These are phyloP conservation scores for Magnaporthiopsis poae DNA, from an alignment of 2,329 filamentous ascomycete genomes.

Conservation along the genomic window DNA sequence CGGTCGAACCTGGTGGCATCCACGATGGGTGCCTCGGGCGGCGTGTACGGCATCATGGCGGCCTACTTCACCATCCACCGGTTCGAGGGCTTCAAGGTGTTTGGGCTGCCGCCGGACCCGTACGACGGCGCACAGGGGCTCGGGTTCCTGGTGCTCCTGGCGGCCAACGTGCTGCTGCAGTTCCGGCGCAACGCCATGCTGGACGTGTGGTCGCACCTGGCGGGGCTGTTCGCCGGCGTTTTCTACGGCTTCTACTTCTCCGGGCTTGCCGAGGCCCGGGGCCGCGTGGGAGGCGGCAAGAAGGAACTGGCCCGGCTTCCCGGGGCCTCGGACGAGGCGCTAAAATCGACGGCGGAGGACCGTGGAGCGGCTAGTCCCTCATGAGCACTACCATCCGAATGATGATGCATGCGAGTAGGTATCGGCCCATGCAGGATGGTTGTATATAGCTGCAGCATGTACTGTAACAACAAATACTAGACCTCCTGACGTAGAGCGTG, in stretches of 20 bases:
- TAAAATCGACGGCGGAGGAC: not conserved
- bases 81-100: slow-evolving; percentile 45
- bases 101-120: slow-evolving; percentile 47
- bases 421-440: not conserved
- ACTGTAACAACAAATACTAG: not conserved
- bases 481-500: not conserved
- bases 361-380: not conserved
- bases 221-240: slow-evolving; percentile 39
- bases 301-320: slow-evolving; percentile 1
- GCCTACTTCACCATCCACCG: slow-evolving; percentile 54
- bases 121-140: slow-evolving; percentile 44
- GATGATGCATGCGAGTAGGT: too few relatives aligned
- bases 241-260: slow-evolving; percentile 28
- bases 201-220: slow-evolving; percentile 44
- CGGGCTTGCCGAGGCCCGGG: slow-evolving; percentile 9
- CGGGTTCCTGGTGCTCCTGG: slow-evolving; percentile 40
- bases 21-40: slow-evolving; percentile 59
- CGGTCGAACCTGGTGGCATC: slow-evolving; percentile 35
- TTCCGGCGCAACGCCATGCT: slow-evolving; percentile 33
- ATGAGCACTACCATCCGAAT: not conserved
- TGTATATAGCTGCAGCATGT: not conserved
- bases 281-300: not conserved
- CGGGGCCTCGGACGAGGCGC: not conserved
- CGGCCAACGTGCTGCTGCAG: slow-evolving; percentile 40
- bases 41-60: slow-evolving; percentile 49